Percentiles rank a stretch among this genome's conserved stretches.
Conservation (phyloP, 805 yeast species). For the Spencermartinsiella europaea region DNA sequence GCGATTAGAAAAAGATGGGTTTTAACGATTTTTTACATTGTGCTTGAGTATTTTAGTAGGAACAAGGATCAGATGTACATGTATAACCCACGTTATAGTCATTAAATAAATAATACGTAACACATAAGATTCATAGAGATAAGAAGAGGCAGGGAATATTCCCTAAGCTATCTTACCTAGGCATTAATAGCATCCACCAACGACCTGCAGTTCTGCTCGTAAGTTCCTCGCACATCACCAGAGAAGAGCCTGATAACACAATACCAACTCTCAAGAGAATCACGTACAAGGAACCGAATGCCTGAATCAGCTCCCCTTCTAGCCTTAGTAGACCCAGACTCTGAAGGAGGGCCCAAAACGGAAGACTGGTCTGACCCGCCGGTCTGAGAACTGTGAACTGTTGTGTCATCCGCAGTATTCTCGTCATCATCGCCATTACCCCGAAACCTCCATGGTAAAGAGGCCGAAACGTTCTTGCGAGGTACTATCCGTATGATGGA, state of each 20-base stretch:
- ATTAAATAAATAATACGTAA: neutral
- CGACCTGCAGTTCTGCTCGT: neutral
- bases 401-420: neutral
- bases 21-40: neutral
- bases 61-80: neutral
- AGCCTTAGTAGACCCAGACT: neutral
- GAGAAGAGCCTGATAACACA: neutral
- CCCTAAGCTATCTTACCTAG: neutral
- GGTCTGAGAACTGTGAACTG: neutral
- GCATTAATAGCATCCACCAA: neutral
- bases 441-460: conserved; percentile 5
- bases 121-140: neutral
- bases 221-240: neutral
- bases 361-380: neutral
- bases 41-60: no score
- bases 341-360: neutral
- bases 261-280: conserved; percentile 1
- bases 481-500: conserved; percentile 1
- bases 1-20: conserved; percentile 6
- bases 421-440: neutral
- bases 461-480: neutral
- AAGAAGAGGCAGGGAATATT: no score
- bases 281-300: neutral
- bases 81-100: neutral
- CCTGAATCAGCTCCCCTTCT: neutral